Evolutionary conservation across 768 basidiomycete species (phyloP), one percentile per base, ranked within the genome.

Genomic region (Calocera cornea): DNA sequence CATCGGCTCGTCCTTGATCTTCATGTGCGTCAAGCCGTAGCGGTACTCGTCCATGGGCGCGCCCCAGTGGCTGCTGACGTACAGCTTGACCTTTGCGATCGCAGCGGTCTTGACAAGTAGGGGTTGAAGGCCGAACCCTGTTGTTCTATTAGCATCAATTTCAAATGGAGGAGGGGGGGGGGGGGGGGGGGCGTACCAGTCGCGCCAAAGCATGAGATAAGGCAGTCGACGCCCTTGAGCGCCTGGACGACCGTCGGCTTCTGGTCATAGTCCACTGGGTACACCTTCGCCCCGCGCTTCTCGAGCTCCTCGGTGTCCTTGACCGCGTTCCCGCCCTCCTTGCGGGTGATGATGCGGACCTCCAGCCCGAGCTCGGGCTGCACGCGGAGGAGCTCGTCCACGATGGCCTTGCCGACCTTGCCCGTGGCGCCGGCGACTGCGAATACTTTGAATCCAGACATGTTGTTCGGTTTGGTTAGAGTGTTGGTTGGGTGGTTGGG

Each of bases 31-130:
- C 54, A 60, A 27, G 54, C 54, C 54, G 54, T 60, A 60, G 8
- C 54, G 54, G 54, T 60, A 60, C 54, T 60, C 54, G 54, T 60
- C 54, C 54, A 60, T 60, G 2, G 54, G 54, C 31, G 54, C 54
- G 31, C 54, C 54, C 54, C 54, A 60, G 31, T 60, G 54, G 54
- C 54, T 60, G 27, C 31, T 60, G 31, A 60, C 54, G 22, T 60
- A 60, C 27, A 60, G 54, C 31, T 60, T 60, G 27, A 60, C 54
- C 31, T 33, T 2, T 2, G 54, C 54, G 27, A 33, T 27, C 27
- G 54, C 54, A 29, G 27, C 24, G 31, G 27, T 27, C 54, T 60
- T 60, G 5, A 33, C 54, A 10, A 60, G 54, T 5, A 60, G 14
- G 27, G 19, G 11, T 22, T 60, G 54, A 14, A 60, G 54, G 31